phyloP scores from a whole-genome alignment of 1,284 basidiomycete genomes.

The Tylopilus sp. region DNA sequence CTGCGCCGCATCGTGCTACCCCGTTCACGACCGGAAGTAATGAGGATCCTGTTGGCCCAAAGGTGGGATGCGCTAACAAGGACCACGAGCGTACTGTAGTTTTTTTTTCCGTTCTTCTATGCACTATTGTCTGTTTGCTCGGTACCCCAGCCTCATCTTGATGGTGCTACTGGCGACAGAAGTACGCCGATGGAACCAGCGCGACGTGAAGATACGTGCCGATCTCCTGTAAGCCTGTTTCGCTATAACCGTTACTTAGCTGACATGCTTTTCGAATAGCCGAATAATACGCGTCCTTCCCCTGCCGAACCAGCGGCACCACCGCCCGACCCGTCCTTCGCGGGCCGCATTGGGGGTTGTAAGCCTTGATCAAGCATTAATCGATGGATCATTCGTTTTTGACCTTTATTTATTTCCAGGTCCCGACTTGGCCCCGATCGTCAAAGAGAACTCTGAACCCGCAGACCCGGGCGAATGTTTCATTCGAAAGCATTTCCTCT shows the following conservation, averaged over 20 bases:
- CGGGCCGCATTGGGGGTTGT: conserved; percentile 21
- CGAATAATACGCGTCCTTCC: background rate
- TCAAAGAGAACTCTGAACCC: conserved; percentile 19
- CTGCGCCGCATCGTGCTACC: background rate
- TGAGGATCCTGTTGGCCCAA: conserved; percentile 22
- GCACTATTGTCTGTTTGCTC: conserved; percentile 3
- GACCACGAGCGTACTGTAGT: conserved; percentile 26
- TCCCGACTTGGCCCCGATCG: conserved; percentile 34
- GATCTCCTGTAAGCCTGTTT: conserved; percentile 19
- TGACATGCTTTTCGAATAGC: conserved; percentile 18
- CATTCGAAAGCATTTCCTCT: conserved; percentile 19
- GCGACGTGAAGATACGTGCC: conserved; percentile 11
- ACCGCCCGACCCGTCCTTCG: conserved; percentile 13
- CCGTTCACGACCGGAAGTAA: conserved; percentile 15
- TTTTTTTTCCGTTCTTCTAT: background rate
- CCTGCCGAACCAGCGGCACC: conserved; percentile 13
- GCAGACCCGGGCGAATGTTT: conserved; percentile 4
- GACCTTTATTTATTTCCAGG: conserved; percentile 11
- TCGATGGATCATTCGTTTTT: background rate
- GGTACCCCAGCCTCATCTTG: conserved; percentile 14
- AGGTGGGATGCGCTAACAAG: conserved; percentile 14
- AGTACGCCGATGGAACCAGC: background rate
- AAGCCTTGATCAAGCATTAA: background rate
- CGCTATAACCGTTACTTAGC: background rate
- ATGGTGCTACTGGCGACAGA: conserved; percentile 7